Conservation (phyloP, 2,329 filamentous ascomycete species). For the Neofusicoccum sp. region DNA sequence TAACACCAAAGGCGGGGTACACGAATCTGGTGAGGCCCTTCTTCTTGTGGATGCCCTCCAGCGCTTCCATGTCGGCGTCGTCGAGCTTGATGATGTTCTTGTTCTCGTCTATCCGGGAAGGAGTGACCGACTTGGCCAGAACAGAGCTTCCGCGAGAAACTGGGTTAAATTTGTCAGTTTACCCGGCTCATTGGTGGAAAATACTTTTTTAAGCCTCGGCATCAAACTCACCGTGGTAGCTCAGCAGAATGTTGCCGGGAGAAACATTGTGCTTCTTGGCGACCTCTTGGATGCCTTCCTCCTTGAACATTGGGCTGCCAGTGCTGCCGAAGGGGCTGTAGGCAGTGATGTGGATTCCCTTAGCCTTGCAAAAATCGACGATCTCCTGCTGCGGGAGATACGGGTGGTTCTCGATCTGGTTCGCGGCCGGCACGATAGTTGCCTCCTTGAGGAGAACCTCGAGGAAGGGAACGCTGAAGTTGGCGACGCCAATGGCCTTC, state of each 20-base stretch:
- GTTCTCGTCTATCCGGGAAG: slow-evolving; percentile 68
- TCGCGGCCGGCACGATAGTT: slow-evolving; percentile 64
- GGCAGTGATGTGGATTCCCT: slow-evolving; percentile 70
- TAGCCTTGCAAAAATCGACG: slow-evolving; percentile 64
- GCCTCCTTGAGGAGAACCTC: slow-evolving; percentile 55
- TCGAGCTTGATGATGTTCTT: slow-evolving; percentile 65
- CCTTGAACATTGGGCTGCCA: slow-evolving; percentile 48
- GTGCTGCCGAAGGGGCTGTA: slow-evolving; percentile 58
- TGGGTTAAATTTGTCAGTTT: slow-evolving; percentile 31
- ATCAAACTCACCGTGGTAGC: slow-evolving; percentile 63
- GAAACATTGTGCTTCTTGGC: slow-evolving; percentile 51
- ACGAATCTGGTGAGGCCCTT: slow-evolving; percentile 49
- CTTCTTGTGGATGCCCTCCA: slow-evolving; percentile 46
- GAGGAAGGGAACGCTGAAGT: slow-evolving; percentile 49
- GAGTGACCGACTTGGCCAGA: slow-evolving; percentile 70
- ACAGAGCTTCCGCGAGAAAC: slow-evolving; percentile 69
- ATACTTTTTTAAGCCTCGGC: not conserved
- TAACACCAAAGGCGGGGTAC: slow-evolving; percentile 50
- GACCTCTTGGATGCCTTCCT: slow-evolving; percentile 47
- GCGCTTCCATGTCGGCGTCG: slow-evolving; percentile 58
- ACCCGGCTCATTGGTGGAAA: slow-evolving; percentile 14
- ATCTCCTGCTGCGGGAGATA: slow-evolving; percentile 70
- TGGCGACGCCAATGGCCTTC: slow-evolving; percentile 52
- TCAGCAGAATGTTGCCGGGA: slow-evolving; percentile 61
- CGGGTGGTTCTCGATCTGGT: slow-evolving; percentile 75